Conservation (phyloP, 2,329 filamentous ascomycete genomes). For the Coniochaeta prunicola region DNA sequence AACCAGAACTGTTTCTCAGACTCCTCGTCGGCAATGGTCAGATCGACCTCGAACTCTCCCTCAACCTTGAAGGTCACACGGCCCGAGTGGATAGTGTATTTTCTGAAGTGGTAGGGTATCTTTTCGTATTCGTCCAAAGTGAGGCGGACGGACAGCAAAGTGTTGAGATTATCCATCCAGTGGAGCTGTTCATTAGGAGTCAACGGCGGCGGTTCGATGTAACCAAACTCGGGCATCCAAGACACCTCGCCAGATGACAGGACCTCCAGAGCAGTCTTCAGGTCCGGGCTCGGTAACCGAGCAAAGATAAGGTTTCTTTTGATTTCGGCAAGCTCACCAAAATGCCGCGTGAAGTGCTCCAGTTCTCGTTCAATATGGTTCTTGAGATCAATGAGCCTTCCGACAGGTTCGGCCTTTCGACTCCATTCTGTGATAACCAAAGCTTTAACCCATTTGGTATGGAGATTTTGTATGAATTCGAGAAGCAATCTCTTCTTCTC, state of each 20-base stretch:
- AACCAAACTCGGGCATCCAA: constrained; percentile 76
- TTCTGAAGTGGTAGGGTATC: constrained; percentile 65
- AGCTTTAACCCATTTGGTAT: constrained; percentile 87
- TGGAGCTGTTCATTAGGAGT: constrained; percentile 65
- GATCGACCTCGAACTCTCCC: constrained; percentile 85
- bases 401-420: constrained; percentile 68
- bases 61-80: constrained; percentile 80
- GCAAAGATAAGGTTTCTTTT: constrained; percentile 66
- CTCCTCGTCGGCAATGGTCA: constrained; percentile 84
- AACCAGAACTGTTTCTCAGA: constrained; percentile 83
- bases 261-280: constrained; percentile 81
- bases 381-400: constrained; percentile 82
- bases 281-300: constrained; percentile 80
- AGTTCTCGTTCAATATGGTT: constrained; percentile 62
- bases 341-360: constrained; percentile 49
- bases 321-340: constrained; percentile 60
- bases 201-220: constrained; percentile 66
- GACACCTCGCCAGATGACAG: constrained; percentile 70
- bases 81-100: constrained; percentile 76
- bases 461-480: constrained; percentile 70
- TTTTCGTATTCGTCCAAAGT: constrained; percentile 75
- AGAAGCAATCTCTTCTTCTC: constrained; percentile 70
- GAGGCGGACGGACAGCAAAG: constrained; percentile 73
- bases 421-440: constrained; percentile 90
- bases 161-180: constrained; percentile 75